A percentile compares a stretch with the other conserved stretches of the same genome.
These are phyloP conservation scores for Gossypium mustelinum DNA, from an alignment of 345 rosid genomes.

Conservation along the genomic window DNA sequence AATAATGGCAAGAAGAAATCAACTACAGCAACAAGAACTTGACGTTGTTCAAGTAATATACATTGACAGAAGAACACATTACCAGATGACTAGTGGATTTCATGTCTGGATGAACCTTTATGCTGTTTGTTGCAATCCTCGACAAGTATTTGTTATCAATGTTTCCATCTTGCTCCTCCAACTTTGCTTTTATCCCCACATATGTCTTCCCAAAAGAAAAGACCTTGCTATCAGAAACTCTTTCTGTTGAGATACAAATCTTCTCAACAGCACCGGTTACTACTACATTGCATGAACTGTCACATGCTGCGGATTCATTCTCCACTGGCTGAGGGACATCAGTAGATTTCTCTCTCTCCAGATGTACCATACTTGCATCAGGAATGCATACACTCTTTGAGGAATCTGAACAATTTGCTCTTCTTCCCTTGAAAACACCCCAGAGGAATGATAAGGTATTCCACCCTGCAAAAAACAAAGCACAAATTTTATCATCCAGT, in stretches of 20 bases:
- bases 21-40: background rate
- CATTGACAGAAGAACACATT: constrained; percentile 18
- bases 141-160: constrained; percentile 22
- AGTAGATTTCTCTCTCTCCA: constrained; percentile 28
- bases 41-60: background rate
- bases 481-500: background rate
- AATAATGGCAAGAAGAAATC: background rate
- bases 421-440: constrained; percentile 87
- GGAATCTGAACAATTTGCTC: constrained; percentile 33
- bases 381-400: constrained; percentile 30
- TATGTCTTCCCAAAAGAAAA: constrained; percentile 23
- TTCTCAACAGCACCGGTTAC: constrained; percentile 23
- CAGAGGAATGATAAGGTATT: constrained; percentile 81
- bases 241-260: constrained; percentile 20
- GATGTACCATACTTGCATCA: constrained; percentile 24
- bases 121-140: constrained; percentile 16
- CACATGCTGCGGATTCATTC: constrained; percentile 31
- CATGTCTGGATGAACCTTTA: constrained; percentile 29
- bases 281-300: constrained; percentile 23
- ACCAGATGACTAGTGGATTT: constrained; percentile 30
- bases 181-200: constrained; percentile 19
- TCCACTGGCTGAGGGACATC: constrained; percentile 29
- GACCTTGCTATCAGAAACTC: constrained; percentile 29
- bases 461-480: constrained; percentile 63
- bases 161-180: constrained; percentile 24